phyloP scores from a whole-genome alignment of 352 stramenopile genomes.

The Pilasporangium apinafurcum region DNA sequence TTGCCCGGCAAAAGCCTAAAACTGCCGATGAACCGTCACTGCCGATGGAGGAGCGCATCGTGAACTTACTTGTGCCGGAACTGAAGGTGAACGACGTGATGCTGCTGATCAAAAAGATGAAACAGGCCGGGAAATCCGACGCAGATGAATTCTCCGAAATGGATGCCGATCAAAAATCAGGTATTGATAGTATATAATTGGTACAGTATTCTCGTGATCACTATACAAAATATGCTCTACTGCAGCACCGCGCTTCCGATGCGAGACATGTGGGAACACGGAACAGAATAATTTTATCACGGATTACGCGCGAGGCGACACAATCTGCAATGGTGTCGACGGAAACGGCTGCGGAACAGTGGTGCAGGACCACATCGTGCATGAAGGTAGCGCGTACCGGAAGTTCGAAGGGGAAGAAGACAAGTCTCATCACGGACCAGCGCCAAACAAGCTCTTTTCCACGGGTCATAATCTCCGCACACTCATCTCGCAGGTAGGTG shows the following conservation, averaged over 20 bases:
- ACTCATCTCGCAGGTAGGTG: slow-evolving; percentile 86
- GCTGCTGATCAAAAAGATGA: slow-evolving; percentile 88
- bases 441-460: slow-evolving; percentile 93
- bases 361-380: slow-evolving; percentile 93
- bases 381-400: slow-evolving; percentile 93
- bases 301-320: slow-evolving; percentile 83
- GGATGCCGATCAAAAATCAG: slow-evolving; percentile 81
- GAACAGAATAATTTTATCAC: slow-evolving; percentile 90
- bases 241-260: slow-evolving; percentile 71
- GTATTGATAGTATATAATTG: slow-evolving; percentile 11
- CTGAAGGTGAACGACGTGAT: slow-evolving; percentile 86
- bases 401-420: slow-evolving; percentile 98
- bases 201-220: background rate
- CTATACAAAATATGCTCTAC: slow-evolving; percentile 6
- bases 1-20: slow-evolving; percentile 20
- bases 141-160: slow-evolving; percentile 84
- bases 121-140: slow-evolving; percentile 83
- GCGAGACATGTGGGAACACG: slow-evolving; percentile 83
- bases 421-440: slow-evolving; percentile 94
- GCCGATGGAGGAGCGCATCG: slow-evolving; percentile 84
- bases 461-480: slow-evolving; percentile 94
- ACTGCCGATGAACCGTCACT: slow-evolving; percentile 39
- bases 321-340: slow-evolving; percentile 83
- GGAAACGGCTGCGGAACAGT: slow-evolving; percentile 91
- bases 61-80: slow-evolving; percentile 80